Conservation (phyloP, 1,284 basidiomycete genomes). For the Irpex sp. region DNA sequence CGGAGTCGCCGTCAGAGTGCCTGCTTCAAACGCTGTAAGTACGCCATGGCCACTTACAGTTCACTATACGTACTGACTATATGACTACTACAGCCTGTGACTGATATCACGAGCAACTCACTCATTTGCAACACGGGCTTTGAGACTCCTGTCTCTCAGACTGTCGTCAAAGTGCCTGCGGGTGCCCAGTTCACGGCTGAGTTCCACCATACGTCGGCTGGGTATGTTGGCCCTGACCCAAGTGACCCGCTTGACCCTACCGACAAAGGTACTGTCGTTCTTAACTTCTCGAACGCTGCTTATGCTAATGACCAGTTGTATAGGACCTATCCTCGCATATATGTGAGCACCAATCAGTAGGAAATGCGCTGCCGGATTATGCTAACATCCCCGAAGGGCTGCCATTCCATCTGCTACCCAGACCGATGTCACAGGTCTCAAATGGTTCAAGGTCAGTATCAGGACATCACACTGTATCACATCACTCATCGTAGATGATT, state of each 20-base stretch:
- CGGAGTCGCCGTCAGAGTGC: slow-evolving; percentile 32
- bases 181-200: slow-evolving; percentile 44
- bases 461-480: neutral
- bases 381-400: slow-evolving; percentile 27
- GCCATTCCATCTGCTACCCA: slow-evolving; percentile 41
- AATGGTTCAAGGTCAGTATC: slow-evolving; percentile 13
- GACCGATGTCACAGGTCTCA: slow-evolving; percentile 17
- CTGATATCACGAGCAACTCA: slow-evolving; percentile 46
- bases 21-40: slow-evolving; percentile 29
- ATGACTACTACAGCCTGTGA: slow-evolving; percentile 36
- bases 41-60: neutral
- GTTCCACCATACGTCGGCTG: slow-evolving; percentile 29
- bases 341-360: slow-evolving; percentile 32
- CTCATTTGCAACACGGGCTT: slow-evolving; percentile 56
- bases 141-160: slow-evolving; percentile 43
- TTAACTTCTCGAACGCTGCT: neutral
- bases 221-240: slow-evolving; percentile 41
- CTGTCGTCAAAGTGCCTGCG: slow-evolving; percentile 47
- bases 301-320: neutral
- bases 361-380: neutral
- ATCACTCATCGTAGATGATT: too few species aligned
- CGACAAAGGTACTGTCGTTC: slow-evolving; percentile 30
- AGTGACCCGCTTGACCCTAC: slow-evolving; percentile 35
- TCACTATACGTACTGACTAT: neutral
- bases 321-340: slow-evolving; percentile 47